Base-by-base conservation (phyloP, 176 grass and related monocot genomes). In the Zea luxurians region DNA sequence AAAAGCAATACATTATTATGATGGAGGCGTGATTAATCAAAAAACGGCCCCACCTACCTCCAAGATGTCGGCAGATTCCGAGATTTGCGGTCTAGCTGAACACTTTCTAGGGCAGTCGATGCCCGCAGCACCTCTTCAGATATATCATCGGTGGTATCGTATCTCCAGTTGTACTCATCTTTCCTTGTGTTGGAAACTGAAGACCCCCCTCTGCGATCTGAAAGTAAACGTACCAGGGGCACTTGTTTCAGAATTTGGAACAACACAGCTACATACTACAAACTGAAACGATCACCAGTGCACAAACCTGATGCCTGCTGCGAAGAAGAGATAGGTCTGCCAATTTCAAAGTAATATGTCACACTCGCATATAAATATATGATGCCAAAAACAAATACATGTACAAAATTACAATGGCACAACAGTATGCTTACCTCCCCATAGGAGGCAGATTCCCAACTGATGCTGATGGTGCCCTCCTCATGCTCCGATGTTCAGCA, bases 81-180 rank as follows among this genome's bases (percentile, higher is more conserved):
- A 48, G 94, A 66, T 87, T 97, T 97, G 59, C 91, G 81, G 70
- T 97, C 91, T 47, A 94, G 71, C 48, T 97, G 95, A 49, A 90
- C 69, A 65, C 92, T 93, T 79, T 94, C 91, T n/a, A 97, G 57
- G 79, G 89, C 87, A 73, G 78, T 83, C 18, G 91, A 84, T 73
- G 91, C 78, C 11, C 74, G 91, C 69, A 94, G 78, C 58, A 98
- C 89, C 79, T 97, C 89, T 36, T 98, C 95, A 13, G 91, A 87
- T 10, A 92, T 75, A 48, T 92, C 91, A 69, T 98, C 91, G 8
- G 83, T 84, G 8, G 83, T 84, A 48, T 94, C 91, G 16, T 94
- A 98, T 83, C 85, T 86, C 95, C 91, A 94, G 60, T 74, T 94
- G 75, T 98, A 94, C 43, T 94, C 95, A 70, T 94, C 95, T 68